These are phyloP conservation scores for Pyropia yezoensis DNA, from an alignment of 23 red algal genomes.

Conservation along the genomic window DNA sequence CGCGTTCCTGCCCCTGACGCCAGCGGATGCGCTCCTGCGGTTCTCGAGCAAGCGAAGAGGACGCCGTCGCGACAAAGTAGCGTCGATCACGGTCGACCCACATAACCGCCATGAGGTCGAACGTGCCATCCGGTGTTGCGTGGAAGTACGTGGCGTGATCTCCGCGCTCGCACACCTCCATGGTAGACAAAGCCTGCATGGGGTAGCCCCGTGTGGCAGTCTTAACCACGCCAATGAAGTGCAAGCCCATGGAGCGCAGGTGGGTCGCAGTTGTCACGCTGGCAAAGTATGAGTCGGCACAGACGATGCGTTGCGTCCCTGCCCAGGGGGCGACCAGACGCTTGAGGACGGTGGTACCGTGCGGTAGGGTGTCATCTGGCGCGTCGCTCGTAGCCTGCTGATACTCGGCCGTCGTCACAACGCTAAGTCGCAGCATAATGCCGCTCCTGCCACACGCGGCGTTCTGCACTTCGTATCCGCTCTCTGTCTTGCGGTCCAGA, in stretches of 20 bases:
- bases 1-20: not conserved
- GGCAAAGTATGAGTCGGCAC: conserved; percentile 10
- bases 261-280: not conserved
- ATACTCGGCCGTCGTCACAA: conserved; percentile 5
- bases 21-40: not conserved
- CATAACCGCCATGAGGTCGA: conserved; percentile 8
- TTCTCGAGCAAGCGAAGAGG: not conserved
- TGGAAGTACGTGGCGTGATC: not conserved
- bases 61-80: conserved; percentile 8
- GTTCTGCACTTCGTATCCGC: not conserved
- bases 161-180: conserved; percentile 5
- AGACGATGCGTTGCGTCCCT: not conserved
- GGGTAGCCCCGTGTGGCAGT: conserved; percentile 8
- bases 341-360: conserved; percentile 1
- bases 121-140: not conserved
- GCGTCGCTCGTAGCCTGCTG: not conserved
- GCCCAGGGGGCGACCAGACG: not conserved
- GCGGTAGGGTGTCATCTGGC: not conserved
- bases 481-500: conserved; percentile 2
- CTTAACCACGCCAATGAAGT: conserved; percentile 17
- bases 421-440: conserved; percentile 3
- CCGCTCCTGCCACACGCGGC: not conserved
- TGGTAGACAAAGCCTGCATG: not conserved
- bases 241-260: not conserved
- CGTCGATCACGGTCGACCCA: conserved; percentile 20